A percentile compares a stretch with the other conserved stretches of the same genome.
Evolutionary conservation across 2,329 filamentous ascomycete genomes (phyloP).

Genomic region (Penicillium sumatraense): DNA sequence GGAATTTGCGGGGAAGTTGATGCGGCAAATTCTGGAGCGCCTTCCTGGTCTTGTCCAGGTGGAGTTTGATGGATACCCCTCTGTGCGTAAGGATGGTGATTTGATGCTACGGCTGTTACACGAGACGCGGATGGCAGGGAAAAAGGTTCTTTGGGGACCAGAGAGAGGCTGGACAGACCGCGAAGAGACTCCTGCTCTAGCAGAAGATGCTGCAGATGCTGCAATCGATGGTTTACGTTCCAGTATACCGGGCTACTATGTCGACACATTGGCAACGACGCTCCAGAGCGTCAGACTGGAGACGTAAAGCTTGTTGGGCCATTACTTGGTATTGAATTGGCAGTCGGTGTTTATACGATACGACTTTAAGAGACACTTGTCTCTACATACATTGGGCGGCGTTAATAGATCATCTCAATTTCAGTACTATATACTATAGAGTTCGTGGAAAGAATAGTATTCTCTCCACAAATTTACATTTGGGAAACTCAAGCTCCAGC

Average conservation of each 20-base stretch:
- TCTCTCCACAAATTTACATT: too few species aligned
- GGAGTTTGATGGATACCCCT: constrained; percentile 62
- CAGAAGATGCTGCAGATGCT: constrained; percentile 14
- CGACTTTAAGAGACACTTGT: constrained; percentile 5
- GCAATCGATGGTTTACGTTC: constrained; percentile 19
- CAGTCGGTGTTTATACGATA: constrained; percentile 6
- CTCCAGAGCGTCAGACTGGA: constrained; percentile 18
- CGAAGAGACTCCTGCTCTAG: constrained; percentile 23
- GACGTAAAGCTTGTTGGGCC: constrained; percentile 6
- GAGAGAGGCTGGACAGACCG: constrained; percentile 43
- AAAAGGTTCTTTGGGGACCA: constrained; percentile 46
- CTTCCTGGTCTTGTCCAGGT: constrained; percentile 55
- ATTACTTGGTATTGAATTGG: neutral
- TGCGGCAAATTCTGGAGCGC: constrained; percentile 55
- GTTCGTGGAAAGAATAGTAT: too few species aligned
- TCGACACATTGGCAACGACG: constrained; percentile 19
- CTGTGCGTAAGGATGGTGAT: constrained; percentile 55
- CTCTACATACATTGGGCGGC: constrained; percentile 20
- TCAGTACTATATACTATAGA: neutral
- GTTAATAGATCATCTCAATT: constrained; percentile 1
- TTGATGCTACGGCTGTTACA: constrained; percentile 54
- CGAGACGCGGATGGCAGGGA: constrained; percentile 38
- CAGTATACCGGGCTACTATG: constrained; percentile 4
- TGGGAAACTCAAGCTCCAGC: too few species aligned
- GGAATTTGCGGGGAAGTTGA: constrained; percentile 56